These are phyloP conservation scores for Coelastrella sp. DNA, from an alignment of 139 green algal genomes.

Conservation along the genomic window DNA sequence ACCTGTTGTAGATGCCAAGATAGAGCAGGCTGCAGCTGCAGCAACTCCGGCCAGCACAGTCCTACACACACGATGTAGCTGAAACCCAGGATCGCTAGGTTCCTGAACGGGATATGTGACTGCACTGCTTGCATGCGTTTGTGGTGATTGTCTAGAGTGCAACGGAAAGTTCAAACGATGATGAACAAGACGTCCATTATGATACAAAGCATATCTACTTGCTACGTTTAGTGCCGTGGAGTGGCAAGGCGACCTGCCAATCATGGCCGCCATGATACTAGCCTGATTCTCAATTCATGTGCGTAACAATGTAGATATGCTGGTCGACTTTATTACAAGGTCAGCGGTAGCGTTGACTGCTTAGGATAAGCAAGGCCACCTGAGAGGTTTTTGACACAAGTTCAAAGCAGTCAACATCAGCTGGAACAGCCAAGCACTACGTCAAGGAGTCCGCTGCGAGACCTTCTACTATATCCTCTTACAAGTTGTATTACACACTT, in stretches of 20 bases:
- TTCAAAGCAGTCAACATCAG: no score
- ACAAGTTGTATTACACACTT: no score
- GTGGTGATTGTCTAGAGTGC: neutral
- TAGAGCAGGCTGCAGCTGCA: slow-evolving; percentile 45
- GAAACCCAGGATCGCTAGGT: neutral
- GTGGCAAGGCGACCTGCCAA: neutral
- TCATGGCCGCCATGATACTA: slow-evolving; percentile 25
- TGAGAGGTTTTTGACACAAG: neutral
- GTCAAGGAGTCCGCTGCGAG: no score
- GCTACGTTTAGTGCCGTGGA: neutral
- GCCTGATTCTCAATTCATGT: neutral
- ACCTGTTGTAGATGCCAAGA: slow-evolving; percentile 30
- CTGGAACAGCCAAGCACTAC: no score
- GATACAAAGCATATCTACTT: neutral
- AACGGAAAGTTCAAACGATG: neutral
- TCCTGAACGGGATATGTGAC: slow-evolving; percentile 10
- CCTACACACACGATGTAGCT: slow-evolving; percentile 39
- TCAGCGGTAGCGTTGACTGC: no score
- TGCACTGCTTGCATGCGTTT: slow-evolving; percentile 14
- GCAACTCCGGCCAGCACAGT: slow-evolving; percentile 40
- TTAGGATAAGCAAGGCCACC: no score
- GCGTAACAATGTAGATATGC: neutral
- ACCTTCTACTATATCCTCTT: no score
- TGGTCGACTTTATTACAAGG: neutral
- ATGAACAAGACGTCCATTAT: neutral